Evolutionary conservation across 2,329 filamentous ascomycete genomes (phyloP).

Genomic region (Arthrobotrys megalospora): DNA sequence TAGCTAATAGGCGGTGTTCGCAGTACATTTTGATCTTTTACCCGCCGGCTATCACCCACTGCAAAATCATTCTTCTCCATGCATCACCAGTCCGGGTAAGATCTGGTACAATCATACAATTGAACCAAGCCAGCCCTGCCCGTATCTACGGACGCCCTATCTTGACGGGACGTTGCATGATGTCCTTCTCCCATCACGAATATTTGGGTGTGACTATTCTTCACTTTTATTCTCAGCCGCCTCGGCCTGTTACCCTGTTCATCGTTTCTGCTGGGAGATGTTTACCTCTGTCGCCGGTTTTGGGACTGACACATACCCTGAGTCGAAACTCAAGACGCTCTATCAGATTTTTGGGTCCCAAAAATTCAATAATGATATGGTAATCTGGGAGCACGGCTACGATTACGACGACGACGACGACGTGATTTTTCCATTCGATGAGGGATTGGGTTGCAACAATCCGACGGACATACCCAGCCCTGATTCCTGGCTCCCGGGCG

Average conservation of each 20-base stretch:
- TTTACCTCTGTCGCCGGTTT: background rate
- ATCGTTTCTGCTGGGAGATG: slow-evolving; percentile 33
- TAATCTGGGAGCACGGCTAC: slow-evolving; percentile 20
- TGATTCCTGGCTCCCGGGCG: background rate
- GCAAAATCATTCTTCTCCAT: background rate
- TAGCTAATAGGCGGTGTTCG: background rate
- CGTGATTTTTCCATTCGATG: background rate
- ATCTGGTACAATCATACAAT: background rate
- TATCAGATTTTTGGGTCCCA: slow-evolving; percentile 20
- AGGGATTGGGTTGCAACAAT: background rate
- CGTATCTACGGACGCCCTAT: background rate
- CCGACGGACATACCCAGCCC: slow-evolving; percentile 2
- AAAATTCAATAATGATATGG: background rate
- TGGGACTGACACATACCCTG: background rate
- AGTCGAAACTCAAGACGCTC: background rate
- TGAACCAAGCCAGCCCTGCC: background rate
- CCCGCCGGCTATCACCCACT: background rate
- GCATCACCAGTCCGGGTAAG: slow-evolving; percentile 5
- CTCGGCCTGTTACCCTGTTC: slow-evolving; percentile 35
- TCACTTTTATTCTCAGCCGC: background rate
- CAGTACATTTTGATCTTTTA: slow-evolving; percentile 22
- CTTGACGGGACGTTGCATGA: background rate
- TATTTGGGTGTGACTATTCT: background rate
- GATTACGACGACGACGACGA: background rate
- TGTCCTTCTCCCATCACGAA: background rate